Conservation (phyloP, 1,284 basidiomycete species). For the Tilletia indica region DNA sequence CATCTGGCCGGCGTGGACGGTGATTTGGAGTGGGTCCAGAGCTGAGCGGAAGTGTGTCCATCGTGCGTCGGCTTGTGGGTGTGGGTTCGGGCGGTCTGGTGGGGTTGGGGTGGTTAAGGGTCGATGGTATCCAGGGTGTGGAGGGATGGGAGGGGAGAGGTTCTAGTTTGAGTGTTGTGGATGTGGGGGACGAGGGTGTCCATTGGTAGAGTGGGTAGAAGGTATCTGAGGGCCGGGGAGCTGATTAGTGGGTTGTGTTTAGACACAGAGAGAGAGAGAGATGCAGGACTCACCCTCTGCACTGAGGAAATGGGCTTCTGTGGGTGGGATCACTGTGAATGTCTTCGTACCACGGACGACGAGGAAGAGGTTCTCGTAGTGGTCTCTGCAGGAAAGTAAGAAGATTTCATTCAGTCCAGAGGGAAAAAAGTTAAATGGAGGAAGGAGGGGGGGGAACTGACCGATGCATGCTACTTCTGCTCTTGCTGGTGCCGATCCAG, state of each 20-base stretch:
- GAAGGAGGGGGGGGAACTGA: constrained; percentile 2
- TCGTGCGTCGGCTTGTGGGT: constrained; percentile 25
- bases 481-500: constrained; percentile 43
- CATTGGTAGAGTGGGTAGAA: constrained; percentile 24
- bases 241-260: neutral
- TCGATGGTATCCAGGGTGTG: constrained; percentile 49
- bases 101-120: constrained; percentile 27
- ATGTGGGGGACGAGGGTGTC: neutral
- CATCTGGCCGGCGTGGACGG: constrained; percentile 41
- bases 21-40: constrained; percentile 38
- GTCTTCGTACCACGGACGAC: constrained; percentile 42
- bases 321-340: constrained; percentile 46
- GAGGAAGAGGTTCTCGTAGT: constrained; percentile 51
- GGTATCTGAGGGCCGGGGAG: constrained; percentile 11
- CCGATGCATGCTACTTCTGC: constrained; percentile 29
- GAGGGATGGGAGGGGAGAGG: constrained; percentile 6
- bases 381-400: constrained; percentile 28
- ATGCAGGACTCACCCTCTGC: constrained; percentile 26
- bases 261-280: neutral
- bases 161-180: neutral
- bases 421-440: neutral
- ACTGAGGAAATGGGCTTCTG: constrained; percentile 37
- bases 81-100: constrained; percentile 18
- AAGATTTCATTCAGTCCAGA: neutral
- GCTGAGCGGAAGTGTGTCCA: constrained; percentile 19